These are phyloP conservation scores for Zymoseptoria crescenta DNA, from an alignment of 2,329 filamentous ascomycete genomes.

Conservation along the genomic window DNA sequence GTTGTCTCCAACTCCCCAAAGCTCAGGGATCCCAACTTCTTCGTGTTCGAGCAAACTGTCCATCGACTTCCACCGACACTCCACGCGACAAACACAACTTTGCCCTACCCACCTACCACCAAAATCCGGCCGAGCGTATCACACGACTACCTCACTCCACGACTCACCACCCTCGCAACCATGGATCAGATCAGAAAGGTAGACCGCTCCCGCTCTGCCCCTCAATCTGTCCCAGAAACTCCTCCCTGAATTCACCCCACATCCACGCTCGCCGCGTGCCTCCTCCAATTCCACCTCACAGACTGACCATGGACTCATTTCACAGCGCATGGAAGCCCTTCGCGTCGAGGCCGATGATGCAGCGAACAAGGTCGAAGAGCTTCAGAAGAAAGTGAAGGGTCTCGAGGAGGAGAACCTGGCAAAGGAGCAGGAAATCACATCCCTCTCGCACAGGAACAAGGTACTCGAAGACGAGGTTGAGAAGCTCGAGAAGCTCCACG, in stretches of 20 bases:
- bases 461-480: slow-evolving; percentile 85
- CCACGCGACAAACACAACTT: not conserved
- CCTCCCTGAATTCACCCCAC: slow-evolving; percentile 6
- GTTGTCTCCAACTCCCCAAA: not conserved
- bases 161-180: slow-evolving; percentile 13
- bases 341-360: slow-evolving; percentile 89
- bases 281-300: not conserved
- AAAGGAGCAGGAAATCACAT: slow-evolving; percentile 98
- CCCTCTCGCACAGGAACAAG: slow-evolving; percentile 89
- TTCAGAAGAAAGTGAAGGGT: slow-evolving; percentile 75
- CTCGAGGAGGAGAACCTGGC: slow-evolving; percentile 91
- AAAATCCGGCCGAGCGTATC: not conserved
- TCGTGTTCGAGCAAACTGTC: not conserved
- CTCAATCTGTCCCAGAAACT: slow-evolving; percentile 17
- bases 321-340: slow-evolving; percentile 88
- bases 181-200: slow-evolving; percentile 41
- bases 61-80: not conserved
- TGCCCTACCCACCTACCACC: not conserved
- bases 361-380: slow-evolving; percentile 72
- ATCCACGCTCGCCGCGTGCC: not conserved
- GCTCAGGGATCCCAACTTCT: not conserved
- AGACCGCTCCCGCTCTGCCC: slow-evolving; percentile 19
- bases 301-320: not conserved
- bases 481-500: slow-evolving; percentile 77
- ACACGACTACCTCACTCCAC: not conserved